Conservation (phyloP, 192 early-diverging fungal genomes). For the Entomortierella parvispora region DNA sequence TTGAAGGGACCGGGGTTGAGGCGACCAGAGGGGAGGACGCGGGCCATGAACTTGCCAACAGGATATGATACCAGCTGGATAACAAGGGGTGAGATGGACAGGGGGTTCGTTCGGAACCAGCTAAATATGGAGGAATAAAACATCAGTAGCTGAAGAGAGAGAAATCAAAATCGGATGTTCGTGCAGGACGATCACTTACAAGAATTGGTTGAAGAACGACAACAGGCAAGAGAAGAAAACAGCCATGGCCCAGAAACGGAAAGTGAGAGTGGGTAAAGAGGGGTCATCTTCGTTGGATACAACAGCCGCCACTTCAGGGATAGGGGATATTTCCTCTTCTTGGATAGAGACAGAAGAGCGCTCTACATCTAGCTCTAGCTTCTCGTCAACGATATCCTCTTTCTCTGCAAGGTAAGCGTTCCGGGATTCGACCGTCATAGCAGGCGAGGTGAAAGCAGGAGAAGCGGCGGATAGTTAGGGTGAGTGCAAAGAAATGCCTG, state of each 20-base stretch:
- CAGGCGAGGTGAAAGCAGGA: conserved; percentile 6
- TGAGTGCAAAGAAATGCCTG: no score
- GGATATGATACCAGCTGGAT: conserved; percentile 63
- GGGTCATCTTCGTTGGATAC: conserved; percentile 55
- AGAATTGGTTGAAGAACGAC: conserved; percentile 43
- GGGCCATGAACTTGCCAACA: conserved; percentile 56
- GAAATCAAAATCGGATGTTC: neutral
- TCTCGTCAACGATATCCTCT: conserved; percentile 32
- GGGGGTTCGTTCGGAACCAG: conserved; percentile 58
- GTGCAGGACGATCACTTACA: conserved; percentile 21
- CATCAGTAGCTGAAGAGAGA: neutral
- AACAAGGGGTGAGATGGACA: conserved; percentile 56
- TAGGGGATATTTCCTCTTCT: conserved; percentile 47
- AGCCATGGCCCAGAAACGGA: conserved; percentile 57
- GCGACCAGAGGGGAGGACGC: conserved; percentile 40
- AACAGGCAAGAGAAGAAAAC: conserved; percentile 29
- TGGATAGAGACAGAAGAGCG: conserved; percentile 24
- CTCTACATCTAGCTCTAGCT: conserved; percentile 29
- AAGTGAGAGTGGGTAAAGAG: conserved; percentile 57
- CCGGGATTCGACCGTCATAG: conserved; percentile 11
- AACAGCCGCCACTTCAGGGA: conserved; percentile 44
- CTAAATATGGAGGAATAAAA: conserved; percentile 1
- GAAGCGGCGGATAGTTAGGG: neutral
- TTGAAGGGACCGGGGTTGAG: conserved; percentile 76
- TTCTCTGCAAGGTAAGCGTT: conserved; percentile 20